These are phyloP conservation scores for Nelumbo lutea DNA, from an alignment of 164 flowering plant genomes.

Conservation along the genomic window DNA sequence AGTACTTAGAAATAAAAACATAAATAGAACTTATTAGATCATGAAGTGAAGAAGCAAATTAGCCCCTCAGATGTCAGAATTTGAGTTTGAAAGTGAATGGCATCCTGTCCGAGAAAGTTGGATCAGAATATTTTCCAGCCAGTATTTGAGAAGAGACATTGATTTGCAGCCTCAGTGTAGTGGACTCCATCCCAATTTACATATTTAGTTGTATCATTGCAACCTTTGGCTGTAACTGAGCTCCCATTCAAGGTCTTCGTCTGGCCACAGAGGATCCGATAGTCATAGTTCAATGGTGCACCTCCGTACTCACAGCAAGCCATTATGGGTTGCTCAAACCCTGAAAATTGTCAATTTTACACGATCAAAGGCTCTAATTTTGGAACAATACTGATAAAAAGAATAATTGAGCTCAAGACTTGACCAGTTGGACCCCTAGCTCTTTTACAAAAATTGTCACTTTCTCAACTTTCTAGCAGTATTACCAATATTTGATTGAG, in stretches of 20 bases:
- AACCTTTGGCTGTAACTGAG: constrained; percentile 48
- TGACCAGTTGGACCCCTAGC: too few relatives aligned
- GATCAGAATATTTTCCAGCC: constrained; percentile 37
- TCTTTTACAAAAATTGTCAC: too few relatives aligned
- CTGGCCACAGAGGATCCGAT: constrained; percentile 18
- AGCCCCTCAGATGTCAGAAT: constrained; percentile 24
- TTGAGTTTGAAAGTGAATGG: constrained; percentile 47
- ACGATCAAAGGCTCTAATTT: background rate
- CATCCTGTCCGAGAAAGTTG: constrained; percentile 41
- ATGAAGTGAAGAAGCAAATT: background rate
- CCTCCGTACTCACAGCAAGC: too few relatives aligned
- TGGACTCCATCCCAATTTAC: constrained; percentile 87
- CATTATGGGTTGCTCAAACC: constrained; percentile 55
- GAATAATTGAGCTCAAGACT: too few relatives aligned
- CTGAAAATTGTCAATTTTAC: constrained; percentile 28
- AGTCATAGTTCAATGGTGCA: constrained; percentile 33
- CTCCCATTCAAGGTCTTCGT: background rate
- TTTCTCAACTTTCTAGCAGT: too few relatives aligned
- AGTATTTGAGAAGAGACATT: constrained; percentile 59
- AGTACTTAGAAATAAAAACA: background rate
- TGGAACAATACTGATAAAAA: too few relatives aligned
- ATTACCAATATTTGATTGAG: too few relatives aligned
- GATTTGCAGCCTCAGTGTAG: constrained; percentile 84
- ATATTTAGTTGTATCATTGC: constrained; percentile 52
- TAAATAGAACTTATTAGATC: background rate